Evolutionary conservation across 805 yeast genomes (phyloP), one percentile per base, ranked within the genome.

Genomic region (Saturnispora silvae): DNA sequence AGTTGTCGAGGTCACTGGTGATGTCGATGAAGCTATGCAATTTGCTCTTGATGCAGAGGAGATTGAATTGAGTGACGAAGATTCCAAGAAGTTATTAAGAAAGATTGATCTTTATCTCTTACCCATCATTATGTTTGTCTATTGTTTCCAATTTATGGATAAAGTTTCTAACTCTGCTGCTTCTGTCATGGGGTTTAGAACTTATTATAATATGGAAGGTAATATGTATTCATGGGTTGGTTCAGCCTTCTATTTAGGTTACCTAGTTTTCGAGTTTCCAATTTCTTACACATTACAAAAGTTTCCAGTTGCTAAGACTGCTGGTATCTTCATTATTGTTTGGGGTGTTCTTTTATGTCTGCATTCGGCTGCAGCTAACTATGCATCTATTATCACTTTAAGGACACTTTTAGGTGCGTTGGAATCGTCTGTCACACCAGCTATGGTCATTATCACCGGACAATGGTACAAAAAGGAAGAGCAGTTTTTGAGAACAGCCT

Each of bases 391-490:
- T 20, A 45, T 59, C 34, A 57, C 52, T 4, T 46, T 61, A 15
- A 45, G 67, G 28, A 56, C 59, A 30, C 36, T 62, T 6, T 49
- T 63, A 35, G 64, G 64, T 9, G 40, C 52, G 15, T 46, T 59
- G 25, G 67, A 62, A 45, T 33, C 51, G 1, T 49, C 44, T 13
- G 45, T 48, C 15, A 37, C 50, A 4, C 53, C 53, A 8, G 38
- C 42, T 19, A 31, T 35, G 22, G 44, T 47, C 28, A 42, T 43
- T 32, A 40, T 49, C 14, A 36, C 43, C 53, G 63, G 62, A 17
- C 70, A 67, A 59, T 70, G 68, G 46, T 57, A 68, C 38, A 66
- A 68, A 3, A 53, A 61, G 10, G 53, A 59, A 31, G 74, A 47
- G 67, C 69, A 34, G 46, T 51, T 69, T 38, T 71, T 69, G 35